Evolutionary conservation across 805 yeast species (phyloP).

Genomic region (Wickerhamomyces subpelliculosus): DNA sequence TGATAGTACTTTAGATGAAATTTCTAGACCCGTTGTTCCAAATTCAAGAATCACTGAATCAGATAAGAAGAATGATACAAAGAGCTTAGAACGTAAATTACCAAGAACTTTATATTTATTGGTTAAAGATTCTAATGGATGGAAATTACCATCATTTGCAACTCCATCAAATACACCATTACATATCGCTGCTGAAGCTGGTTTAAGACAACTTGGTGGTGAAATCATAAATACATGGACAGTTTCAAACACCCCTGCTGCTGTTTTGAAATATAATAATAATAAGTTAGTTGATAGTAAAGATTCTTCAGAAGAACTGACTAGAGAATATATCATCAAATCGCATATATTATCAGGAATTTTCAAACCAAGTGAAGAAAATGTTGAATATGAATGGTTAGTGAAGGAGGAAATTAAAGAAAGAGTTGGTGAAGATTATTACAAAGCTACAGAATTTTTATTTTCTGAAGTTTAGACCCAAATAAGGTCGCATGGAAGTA

Average conservation of each 20-base stretch:
- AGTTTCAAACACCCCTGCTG: conserved; percentile 87
- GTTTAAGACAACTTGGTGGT: conserved; percentile 69
- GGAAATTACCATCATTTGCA: conserved; percentile 79
- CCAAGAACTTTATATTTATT: conserved; percentile 75
- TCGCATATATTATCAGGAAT: conserved; percentile 85
- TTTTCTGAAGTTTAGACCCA: conserved; percentile 23
- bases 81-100: conserved; percentile 72
- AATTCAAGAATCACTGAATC: conserved; percentile 74
- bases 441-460: conserved; percentile 37
- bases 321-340: conserved; percentile 68
- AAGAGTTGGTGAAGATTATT: conserved; percentile 49
- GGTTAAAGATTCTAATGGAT: conserved; percentile 42
- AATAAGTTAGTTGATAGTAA: conserved; percentile 15
- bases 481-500: not conserved
- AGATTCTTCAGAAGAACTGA: conserved; percentile 13
- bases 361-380: conserved; percentile 38
- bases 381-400: conserved; percentile 67
- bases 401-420: conserved; percentile 68
- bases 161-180: conserved; percentile 48
- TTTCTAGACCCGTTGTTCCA: conserved; percentile 61
- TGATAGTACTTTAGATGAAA: conserved; percentile 40
- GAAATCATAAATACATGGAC: conserved; percentile 75
- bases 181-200: conserved; percentile 68
- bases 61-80: conserved; percentile 53
- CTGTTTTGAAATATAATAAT: conserved; percentile 41